Evolutionary conservation across 2,329 filamentous ascomycete species (phyloP), one percentile per base, ranked within the genome.

Genomic region (Pseudocercospora cruenta): DNA sequence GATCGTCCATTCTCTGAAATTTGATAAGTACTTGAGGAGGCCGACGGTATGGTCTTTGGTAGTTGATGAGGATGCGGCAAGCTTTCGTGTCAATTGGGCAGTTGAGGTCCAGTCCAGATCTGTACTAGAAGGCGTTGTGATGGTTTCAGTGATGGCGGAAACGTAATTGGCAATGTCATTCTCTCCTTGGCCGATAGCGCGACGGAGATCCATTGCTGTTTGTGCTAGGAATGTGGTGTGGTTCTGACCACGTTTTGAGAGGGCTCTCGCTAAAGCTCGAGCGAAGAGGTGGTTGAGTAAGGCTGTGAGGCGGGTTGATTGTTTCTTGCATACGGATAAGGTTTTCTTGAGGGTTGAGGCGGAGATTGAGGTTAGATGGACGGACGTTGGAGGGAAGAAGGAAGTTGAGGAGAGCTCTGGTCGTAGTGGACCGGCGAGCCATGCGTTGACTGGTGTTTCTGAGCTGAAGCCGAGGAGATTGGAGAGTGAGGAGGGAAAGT

Each of bases 181-280:
- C 4, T 70, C 54, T 1, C 77, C 69, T 2, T 77, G 76, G 1
- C 78, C 67, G 7, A 79, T 71, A 4, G 69, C 69, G 16, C 77
- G 71, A 12, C 82, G 78, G 70, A 84, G 77, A 67, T 82, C 80
- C 49, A 83, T 71, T 1, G 82, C 74, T 0, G 78, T 81, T 21
- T 77, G 71, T 0, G 78, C 77, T 1, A 78, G 73, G 64, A 84
- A 81, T 14, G 77, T 77, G 1, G 71, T 75, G 19, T 63, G 65
- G 7, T 59, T 12, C 22, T 67, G 55, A 4, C 60, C 68, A 19
- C 69, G 67, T 31, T 43, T 55, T 12, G 49, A 58, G 45, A 82
- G 55, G 2, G 71, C 71, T 21, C 69, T 71, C 65, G 77, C 76
- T 21, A 84, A 67, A 1, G 78, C 78, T 2, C 78, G 76, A n/a